Conservation (phyloP, 345 rosid species). For the Corchorus olitorius region DNA sequence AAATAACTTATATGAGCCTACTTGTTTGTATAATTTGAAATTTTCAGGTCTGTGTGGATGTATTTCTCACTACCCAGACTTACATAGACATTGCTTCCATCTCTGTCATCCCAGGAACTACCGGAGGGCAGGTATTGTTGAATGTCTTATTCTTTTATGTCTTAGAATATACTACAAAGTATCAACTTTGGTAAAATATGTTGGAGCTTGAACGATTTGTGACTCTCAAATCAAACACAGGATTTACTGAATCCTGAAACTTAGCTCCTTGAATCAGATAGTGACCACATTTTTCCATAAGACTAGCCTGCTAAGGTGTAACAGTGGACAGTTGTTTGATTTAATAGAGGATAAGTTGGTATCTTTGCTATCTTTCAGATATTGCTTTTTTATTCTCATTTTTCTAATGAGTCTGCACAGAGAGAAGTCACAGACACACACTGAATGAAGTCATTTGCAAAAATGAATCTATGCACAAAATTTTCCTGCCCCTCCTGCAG, state of each 20-base stretch:
- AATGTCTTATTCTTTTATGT: background rate
- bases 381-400: background rate
- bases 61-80: constrained; percentile 82
- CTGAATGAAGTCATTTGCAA: background rate
- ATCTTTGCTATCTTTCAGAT: background rate
- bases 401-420: background rate
- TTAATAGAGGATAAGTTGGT: background rate
- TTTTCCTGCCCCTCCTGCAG: background rate
- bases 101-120: constrained; percentile 82
- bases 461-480: background rate
- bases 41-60: constrained; percentile 89
- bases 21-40: constrained; percentile 18
- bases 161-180: background rate
- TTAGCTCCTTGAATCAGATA: background rate
- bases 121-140: constrained; percentile 87
- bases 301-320: background rate
- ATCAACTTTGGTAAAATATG: background rate
- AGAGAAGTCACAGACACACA: background rate
- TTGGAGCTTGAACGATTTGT: constrained; percentile 3
- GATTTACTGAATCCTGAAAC: background rate
- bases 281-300: background rate
- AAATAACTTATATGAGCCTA: constrained; percentile 19
- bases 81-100: constrained; percentile 89
- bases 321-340: background rate
- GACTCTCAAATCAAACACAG: background rate